Evolutionary conservation across 1,284 basidiomycete species (phyloP), one percentile per base, ranked within the genome.

Genomic region (Laetiporus sulphureus): DNA sequence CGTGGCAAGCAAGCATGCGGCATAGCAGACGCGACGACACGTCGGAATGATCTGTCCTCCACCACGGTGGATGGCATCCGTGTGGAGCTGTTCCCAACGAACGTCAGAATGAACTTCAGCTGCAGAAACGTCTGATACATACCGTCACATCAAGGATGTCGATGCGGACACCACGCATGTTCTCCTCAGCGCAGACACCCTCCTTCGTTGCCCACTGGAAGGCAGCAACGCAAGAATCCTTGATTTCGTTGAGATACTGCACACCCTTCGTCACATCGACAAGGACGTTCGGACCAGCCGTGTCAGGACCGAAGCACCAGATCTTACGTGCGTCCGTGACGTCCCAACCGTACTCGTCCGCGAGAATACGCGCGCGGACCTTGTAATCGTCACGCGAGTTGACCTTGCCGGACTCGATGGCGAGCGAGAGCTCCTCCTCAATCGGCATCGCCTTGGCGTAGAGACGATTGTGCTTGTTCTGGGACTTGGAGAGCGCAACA

Each of bases 391-490:
- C 96, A 67, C 96, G 91, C 44, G 95, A 66, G 66, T 61, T 89
- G 64, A 99, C 68, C 63, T 79, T 83, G 61, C 95, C 95, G 49
- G 57, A 60, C 69, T 99, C 95, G 60, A 99, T 98, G 52, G 91
- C 94, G 60, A 80, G 79, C 54, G 91, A 84, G 48, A 99, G 81
- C 66, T 97, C 93, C 64, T 99, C 96, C 29, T 90, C 91, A 49
- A 99, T 66, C 38, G 96, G 95, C 71, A 83, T 57, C 34, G 96
- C 95, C 76, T 92, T 93, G 54, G 87, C 81, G 68, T 85, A 99
- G 50, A 99, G 77, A 77, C 95, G 91, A 68, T 99, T 99, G 84
- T 99, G 96, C 82, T 99, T 99, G 81, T 99, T 99, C 75, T 98
- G 96, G 39, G 96, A 99, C 71, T 99, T 99, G 55, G 96, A 98